A percentile compares a stretch with the other conserved stretches of the same genome.
Conservation (phyloP, 73 alveolate genomes). For the Paramecium primaurelia region DNA sequence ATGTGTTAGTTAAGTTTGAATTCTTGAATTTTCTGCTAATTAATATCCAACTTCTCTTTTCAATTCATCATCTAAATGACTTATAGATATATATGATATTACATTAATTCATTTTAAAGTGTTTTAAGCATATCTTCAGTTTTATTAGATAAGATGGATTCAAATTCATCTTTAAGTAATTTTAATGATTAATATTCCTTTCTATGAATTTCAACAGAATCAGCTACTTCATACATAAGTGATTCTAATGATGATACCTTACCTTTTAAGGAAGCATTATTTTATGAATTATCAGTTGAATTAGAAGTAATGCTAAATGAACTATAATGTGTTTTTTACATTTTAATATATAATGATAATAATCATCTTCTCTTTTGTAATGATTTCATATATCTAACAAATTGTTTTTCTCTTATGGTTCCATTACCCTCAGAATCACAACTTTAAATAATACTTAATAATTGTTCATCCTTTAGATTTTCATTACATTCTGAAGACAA, state of each 20-base stretch:
- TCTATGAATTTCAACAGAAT: slow-evolving; percentile 30
- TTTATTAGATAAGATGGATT: not conserved
- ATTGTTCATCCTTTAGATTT: not conserved
- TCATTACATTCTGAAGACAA: not conserved
- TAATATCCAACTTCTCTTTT: slow-evolving; percentile 39
- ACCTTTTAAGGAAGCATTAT: not conserved
- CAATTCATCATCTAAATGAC: slow-evolving; percentile 39
- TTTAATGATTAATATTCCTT: slow-evolving; percentile 1
- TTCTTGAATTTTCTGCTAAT: slow-evolving; percentile 13
- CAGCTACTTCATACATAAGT: slow-evolving; percentile 39
- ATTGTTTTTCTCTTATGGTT: not conserved
- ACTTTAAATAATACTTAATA: not conserved
- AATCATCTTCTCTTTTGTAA: not conserved
- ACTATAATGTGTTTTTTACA: slow-evolving; percentile 34
- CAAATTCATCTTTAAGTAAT: slow-evolving; percentile 21
- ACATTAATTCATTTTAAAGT: slow-evolving; percentile 6
- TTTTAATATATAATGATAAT: not conserved
- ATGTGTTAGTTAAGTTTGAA: not conserved
- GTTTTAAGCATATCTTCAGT: not conserved
- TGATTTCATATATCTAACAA: not conserved
- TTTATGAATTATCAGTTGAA: not conserved
- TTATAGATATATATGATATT: not conserved
- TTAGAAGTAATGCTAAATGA: not conserved
- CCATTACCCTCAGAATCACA: not conserved
- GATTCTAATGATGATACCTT: not conserved